These are phyloP conservation scores for Talaromyces pinophilus DNA, from an alignment of 2,329 filamentous ascomycete genomes.

Conservation along the genomic window DNA sequence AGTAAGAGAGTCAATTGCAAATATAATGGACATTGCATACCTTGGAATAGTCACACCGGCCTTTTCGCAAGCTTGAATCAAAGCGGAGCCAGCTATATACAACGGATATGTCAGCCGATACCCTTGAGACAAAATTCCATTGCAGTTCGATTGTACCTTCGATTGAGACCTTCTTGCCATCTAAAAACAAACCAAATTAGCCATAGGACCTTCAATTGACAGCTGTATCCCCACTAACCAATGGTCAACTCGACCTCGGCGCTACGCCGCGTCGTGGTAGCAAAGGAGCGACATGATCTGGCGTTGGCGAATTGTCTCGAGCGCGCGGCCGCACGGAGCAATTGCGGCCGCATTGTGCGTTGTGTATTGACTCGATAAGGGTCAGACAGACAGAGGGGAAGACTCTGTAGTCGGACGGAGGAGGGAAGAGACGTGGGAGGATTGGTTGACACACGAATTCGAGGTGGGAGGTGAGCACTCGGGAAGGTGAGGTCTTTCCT, in stretches of 20 bases:
- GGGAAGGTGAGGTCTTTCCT: slow-evolving; percentile 9
- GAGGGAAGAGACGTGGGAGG: slow-evolving; percentile 15
- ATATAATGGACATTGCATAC: slow-evolving; percentile 49
- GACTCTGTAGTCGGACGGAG: slow-evolving; percentile 10
- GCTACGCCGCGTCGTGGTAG: slow-evolving; percentile 72
- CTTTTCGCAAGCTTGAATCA: slow-evolving; percentile 99
- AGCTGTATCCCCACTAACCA: slow-evolving; percentile 58
- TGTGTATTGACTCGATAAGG: slow-evolving; percentile 10
- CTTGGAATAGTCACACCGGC: slow-evolving; percentile 86
- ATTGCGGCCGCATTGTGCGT: slow-evolving; percentile 63
- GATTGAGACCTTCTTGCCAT: slow-evolving; percentile 97
- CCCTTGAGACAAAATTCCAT: not conserved
- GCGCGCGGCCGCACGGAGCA: slow-evolving; percentile 63
- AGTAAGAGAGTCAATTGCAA: slow-evolving; percentile 11
- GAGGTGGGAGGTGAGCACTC: slow-evolving; percentile 26
- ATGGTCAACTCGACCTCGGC: slow-evolving; percentile 97
- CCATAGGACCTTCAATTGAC: not conserved
- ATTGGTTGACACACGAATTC: slow-evolving; percentile 24
- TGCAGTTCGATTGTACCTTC: slow-evolving; percentile 65
- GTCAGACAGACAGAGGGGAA: slow-evolving; percentile 4
- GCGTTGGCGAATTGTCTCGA: slow-evolving; percentile 54
- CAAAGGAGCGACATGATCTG: slow-evolving; percentile 74
- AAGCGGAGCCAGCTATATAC: slow-evolving; percentile 75
- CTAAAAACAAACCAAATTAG: slow-evolving; percentile 49
- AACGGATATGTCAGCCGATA: slow-evolving; percentile 42